Percentiles rank a stretch among this genome's conserved stretches.
phyloP scores from a whole-genome alignment of 1,139 yeast species.

The Pichia sp. region DNA sequence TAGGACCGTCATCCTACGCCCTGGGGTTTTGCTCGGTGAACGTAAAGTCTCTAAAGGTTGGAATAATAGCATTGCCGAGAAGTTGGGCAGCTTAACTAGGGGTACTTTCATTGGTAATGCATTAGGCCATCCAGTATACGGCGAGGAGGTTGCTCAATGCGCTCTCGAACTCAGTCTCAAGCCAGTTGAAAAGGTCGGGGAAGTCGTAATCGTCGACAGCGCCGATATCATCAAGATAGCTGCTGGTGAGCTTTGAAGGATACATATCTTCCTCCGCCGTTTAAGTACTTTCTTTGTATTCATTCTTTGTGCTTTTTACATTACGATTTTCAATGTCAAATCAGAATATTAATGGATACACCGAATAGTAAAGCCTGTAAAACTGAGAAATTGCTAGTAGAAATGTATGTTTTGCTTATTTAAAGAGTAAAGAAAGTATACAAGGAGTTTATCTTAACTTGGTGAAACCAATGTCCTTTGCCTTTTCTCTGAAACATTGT shows the following conservation, averaged over 20 bases:
- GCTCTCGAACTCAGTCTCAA: slow-evolving; percentile 28
- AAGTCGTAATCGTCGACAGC: slow-evolving; percentile 18
- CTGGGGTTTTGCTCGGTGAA: slow-evolving; percentile 61
- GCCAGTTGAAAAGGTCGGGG: slow-evolving; percentile 20
- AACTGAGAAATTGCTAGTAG: too few relatives aligned
- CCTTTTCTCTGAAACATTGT: slow-evolving; percentile 99
- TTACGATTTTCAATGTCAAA: too few relatives aligned
- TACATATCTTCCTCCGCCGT: too few relatives aligned
- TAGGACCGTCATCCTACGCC: slow-evolving; percentile 61
- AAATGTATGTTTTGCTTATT: too few relatives aligned
- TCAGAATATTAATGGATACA: too few relatives aligned
- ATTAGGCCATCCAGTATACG: slow-evolving; percentile 36
- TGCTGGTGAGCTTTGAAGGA: too few relatives aligned
- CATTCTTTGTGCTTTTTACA: too few relatives aligned
- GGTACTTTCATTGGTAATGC: slow-evolving; percentile 30
- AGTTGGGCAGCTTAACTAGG: slow-evolving; percentile 31
- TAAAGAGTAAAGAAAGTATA: slow-evolving; percentile 6
- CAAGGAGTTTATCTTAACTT: slow-evolving; percentile 75
- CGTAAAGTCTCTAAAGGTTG: slow-evolving; percentile 40
- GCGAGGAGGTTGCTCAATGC: slow-evolving; percentile 42
- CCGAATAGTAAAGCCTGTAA: too few relatives aligned
- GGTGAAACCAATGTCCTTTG: slow-evolving; percentile 98
- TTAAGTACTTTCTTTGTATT: too few relatives aligned
- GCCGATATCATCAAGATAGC: slow-evolving; percentile 19
- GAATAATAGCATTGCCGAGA: slow-evolving; percentile 25